These are phyloP conservation scores for Mercurialis annua DNA, from an alignment of 345 rosid genomes.

Conservation along the genomic window DNA sequence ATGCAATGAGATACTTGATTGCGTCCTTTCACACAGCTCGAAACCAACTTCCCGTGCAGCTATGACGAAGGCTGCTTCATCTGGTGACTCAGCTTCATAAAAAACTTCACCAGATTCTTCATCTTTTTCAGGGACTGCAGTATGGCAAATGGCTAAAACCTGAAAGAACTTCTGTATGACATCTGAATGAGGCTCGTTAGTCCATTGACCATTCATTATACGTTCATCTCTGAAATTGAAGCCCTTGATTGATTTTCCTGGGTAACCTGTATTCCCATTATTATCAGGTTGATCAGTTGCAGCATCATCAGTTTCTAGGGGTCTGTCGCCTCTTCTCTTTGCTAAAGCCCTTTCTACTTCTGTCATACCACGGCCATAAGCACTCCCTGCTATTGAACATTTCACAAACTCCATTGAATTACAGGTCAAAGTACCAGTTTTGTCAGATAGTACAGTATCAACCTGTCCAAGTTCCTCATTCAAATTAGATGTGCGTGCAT, in stretches of 20 bases:
- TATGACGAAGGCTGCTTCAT: constrained; percentile 82
- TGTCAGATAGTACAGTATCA: constrained; percentile 75
- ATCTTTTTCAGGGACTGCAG: constrained; percentile 60
- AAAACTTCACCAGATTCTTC: constrained; percentile 39
- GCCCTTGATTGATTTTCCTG: constrained; percentile 52
- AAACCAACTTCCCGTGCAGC: constrained; percentile 88
- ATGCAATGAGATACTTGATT: constrained; percentile 51
- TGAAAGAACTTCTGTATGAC: constrained; percentile 51
- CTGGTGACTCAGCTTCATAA: constrained; percentile 88
- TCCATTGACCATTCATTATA: constrained; percentile 67
- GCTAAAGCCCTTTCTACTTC: constrained; percentile 68
- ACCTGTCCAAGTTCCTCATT: constrained; percentile 97
- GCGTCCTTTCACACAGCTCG: constrained; percentile 58
- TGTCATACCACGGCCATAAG: constrained; percentile 74
- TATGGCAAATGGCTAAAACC: constrained; percentile 76
- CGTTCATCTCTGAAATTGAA: constrained; percentile 84
- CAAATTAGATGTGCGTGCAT: constrained; percentile 82
- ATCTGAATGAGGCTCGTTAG: constrained; percentile 43
- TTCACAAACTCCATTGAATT: constrained; percentile 95
- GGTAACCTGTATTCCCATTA: constrained; percentile 7
- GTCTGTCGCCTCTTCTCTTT: constrained; percentile 28
- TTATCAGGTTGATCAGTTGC: constrained; percentile 10
- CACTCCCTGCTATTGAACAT: constrained; percentile 70
- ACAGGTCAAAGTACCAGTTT: constrained; percentile 93
- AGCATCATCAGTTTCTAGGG: constrained; percentile 31